Evolutionary conservation across 176 grass and related monocot genomes (phyloP).

Genomic region (Oryza officinalis): DNA sequence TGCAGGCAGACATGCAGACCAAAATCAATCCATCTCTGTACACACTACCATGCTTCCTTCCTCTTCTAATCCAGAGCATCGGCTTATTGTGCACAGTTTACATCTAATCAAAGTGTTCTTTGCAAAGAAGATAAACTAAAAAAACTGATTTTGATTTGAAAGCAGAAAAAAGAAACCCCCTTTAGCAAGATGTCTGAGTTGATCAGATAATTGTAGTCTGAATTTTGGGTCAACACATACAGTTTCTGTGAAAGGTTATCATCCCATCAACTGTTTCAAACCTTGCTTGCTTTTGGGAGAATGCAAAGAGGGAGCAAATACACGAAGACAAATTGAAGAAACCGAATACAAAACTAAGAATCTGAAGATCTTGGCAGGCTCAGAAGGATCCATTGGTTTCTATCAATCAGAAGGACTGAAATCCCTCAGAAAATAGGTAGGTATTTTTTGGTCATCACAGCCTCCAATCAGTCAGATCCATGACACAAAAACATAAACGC

Average conservation of each 20-base stretch:
- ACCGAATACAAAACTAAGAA: rapidly evolving
- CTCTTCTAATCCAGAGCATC: conserved; percentile 54
- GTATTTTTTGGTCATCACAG: conserved; percentile 58
- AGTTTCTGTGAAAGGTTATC: conserved; percentile 48
- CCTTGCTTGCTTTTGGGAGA: background rate
- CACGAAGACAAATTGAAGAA: background rate
- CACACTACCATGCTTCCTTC: conserved; percentile 83
- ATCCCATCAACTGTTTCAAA: conserved; percentile 45
- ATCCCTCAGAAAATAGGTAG: conserved; percentile 79
- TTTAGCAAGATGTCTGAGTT: background rate
- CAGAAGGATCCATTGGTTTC: conserved; percentile 62
- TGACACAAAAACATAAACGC: background rate
- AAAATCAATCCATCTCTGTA: conserved; percentile 38
- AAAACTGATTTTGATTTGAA: rapidly evolving
- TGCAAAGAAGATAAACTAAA: rapidly evolving
- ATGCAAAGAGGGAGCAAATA: background rate
- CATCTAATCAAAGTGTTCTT: background rate
- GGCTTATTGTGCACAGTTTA: conserved; percentile 59
- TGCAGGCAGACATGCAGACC: conserved; percentile 74
- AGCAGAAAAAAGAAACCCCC: background rate
- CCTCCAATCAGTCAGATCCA: conserved; percentile 26
- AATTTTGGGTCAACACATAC: conserved; percentile 35
- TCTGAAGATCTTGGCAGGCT: conserved; percentile 32
- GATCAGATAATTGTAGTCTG: conserved; percentile 92
- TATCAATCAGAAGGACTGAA: conserved; percentile 41